Conservation (phyloP, 257 asterid species). For the Solanum ahanhuiri region DNA sequence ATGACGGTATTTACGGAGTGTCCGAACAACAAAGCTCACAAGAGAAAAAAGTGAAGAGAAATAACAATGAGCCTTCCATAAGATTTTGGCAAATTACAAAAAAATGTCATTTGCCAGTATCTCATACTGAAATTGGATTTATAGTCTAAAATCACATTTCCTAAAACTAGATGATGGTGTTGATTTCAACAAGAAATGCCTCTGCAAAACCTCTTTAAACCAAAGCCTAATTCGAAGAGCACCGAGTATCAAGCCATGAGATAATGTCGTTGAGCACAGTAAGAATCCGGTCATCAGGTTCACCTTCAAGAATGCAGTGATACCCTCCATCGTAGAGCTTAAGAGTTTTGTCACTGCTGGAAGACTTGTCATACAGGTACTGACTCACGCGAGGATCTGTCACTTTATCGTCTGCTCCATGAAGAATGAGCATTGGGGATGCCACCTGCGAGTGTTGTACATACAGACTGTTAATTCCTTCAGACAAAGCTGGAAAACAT, state of each 20-base stretch:
- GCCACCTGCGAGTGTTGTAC: constrained; percentile 29
- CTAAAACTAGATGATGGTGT: not conserved
- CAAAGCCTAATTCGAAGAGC: constrained; percentile 17
- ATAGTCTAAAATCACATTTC: not conserved
- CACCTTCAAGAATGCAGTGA: constrained; percentile 97
- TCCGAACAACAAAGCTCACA: not conserved
- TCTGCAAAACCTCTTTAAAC: not conserved
- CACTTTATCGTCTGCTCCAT: constrained; percentile 90
- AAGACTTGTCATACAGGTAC: constrained; percentile 54
- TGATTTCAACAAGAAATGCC: not conserved
- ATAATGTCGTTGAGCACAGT: constrained; percentile 63
- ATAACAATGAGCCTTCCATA: not conserved
- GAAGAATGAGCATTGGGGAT: constrained; percentile 80
- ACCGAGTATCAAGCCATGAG: constrained; percentile 77
- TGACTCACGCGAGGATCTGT: constrained; percentile 85
- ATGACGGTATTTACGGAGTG: not conserved
- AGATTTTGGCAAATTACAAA: not conserved
- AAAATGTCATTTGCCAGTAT: not conserved
- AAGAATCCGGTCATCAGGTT: constrained; percentile 79
- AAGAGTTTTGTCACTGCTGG: constrained; percentile 69
- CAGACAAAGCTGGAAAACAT: not conserved
- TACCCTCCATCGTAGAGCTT: constrained; percentile 82
- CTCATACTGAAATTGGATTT: not conserved
- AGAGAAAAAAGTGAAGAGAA: not conserved
- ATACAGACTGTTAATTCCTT: not conserved